Percentiles rank a stretch among this genome's conserved stretches.
phyloP scores from a whole-genome alignment of 2,329 filamentous ascomycete genomes.

The Xylaria arbuscula region DNA sequence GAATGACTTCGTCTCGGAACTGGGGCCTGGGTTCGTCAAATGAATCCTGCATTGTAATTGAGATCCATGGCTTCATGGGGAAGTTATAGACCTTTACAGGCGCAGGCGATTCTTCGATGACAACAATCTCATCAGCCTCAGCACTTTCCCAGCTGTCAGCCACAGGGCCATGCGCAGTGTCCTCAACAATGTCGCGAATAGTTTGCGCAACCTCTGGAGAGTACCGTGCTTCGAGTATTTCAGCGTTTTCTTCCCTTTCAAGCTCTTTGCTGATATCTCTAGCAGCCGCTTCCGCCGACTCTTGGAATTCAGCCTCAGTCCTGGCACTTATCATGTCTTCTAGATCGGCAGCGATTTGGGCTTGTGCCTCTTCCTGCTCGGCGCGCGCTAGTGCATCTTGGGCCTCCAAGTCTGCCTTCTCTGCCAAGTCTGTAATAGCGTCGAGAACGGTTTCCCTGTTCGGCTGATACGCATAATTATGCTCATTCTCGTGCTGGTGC shows the following conservation, averaged over 20 bases:
- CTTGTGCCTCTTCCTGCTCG: slow-evolving; percentile 61
- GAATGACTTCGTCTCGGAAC: slow-evolving; percentile 82
- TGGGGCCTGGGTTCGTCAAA: slow-evolving; percentile 65
- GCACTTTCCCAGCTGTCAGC: slow-evolving; percentile 94
- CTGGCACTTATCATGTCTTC: slow-evolving; percentile 62
- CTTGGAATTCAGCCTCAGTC: slow-evolving; percentile 65
- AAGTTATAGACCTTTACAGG: slow-evolving; percentile 91
- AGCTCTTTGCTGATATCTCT: slow-evolving; percentile 65
- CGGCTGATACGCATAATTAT: slow-evolving; percentile 38
- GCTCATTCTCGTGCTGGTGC: slow-evolving; percentile 31
- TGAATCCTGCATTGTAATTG: slow-evolving; percentile 77
- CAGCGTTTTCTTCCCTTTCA: slow-evolving; percentile 64
- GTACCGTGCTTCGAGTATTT: slow-evolving; percentile 64
- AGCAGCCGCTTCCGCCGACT: slow-evolving; percentile 60
- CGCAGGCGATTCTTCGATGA: slow-evolving; percentile 72
- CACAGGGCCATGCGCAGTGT: slow-evolving; percentile 68
- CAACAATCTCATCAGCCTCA: slow-evolving; percentile 74
- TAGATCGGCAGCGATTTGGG: slow-evolving; percentile 61
- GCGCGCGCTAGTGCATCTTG: slow-evolving; percentile 72
- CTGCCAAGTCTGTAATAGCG: slow-evolving; percentile 73
- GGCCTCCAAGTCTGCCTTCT: slow-evolving; percentile 63
- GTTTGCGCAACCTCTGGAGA: slow-evolving; percentile 64
- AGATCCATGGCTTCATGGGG: slow-evolving; percentile 95
- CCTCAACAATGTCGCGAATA: slow-evolving; percentile 63
- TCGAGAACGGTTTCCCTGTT: slow-evolving; percentile 76